Conservation (phyloP, 192 early-diverging fungal genomes). For the Coemansia sp. region DNA sequence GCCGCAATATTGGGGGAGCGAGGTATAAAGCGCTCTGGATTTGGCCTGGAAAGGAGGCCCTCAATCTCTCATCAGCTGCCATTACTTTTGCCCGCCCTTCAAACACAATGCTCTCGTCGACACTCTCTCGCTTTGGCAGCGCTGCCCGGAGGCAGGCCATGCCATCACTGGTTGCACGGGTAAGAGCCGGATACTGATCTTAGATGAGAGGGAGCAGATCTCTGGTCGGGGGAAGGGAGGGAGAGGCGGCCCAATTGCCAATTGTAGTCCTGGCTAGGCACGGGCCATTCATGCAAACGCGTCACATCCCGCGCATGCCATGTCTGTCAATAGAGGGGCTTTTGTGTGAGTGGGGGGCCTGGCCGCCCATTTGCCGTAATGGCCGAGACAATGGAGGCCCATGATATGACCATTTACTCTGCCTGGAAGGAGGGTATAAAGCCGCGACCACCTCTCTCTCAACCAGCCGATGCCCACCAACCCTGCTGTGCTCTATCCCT, state of each 20-base stretch:
- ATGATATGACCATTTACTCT: conserved; percentile 11
- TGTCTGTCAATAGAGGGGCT: background rate
- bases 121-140: conserved; percentile 27
- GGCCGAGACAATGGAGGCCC: background rate
- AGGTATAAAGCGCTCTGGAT: background rate
- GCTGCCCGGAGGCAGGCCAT: conserved; percentile 29
- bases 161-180: conserved; percentile 29
- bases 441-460: background rate
- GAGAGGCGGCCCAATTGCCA: background rate
- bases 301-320: background rate
- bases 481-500: background rate
- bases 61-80: background rate
- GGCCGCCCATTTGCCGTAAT: background rate
- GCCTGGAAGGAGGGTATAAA: background rate
- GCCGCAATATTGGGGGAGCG: background rate
- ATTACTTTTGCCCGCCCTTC: background rate
- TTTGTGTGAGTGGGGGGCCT: background rate
- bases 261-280: background rate
- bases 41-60: background rate
- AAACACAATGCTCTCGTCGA: conserved; percentile 34
- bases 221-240: background rate
- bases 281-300: conserved; percentile 16
- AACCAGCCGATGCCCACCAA: background rate
- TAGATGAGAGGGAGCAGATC: background rate
- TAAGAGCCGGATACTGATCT: conserved; percentile 17